A percentile compares a stretch with the other conserved stretches of the same genome.
Evolutionary conservation across 164 flowering plant species (phyloP).

Genomic region (Stephania japonica): DNA sequence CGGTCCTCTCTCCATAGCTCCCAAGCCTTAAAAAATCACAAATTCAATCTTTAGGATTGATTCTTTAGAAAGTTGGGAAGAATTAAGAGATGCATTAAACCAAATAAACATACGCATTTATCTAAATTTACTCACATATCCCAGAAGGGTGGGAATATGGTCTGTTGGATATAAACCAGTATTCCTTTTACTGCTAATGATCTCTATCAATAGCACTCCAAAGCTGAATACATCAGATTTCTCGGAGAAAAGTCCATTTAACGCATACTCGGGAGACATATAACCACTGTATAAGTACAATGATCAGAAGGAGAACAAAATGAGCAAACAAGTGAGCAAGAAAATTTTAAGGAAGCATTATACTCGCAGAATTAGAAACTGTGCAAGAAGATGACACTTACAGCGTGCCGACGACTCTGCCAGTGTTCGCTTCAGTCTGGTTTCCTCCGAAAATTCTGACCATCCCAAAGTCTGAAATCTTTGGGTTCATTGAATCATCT

Average conservation of each 20-base stretch:
- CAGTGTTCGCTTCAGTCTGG: background rate
- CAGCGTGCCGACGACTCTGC: background rate
- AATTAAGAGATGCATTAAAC: no score
- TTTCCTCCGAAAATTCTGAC: background rate
- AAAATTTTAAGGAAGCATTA: no score
- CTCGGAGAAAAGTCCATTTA: slow-evolving; percentile 35
- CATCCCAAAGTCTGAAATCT: background rate
- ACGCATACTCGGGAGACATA: slow-evolving; percentile 53
- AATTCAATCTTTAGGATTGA: no score
- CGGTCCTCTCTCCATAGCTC: no score
- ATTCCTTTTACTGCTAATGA: slow-evolving; percentile 32
- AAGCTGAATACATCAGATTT: slow-evolving; percentile 51
- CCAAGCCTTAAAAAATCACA: no score
- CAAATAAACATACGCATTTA: no score
- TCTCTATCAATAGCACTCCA: slow-evolving; percentile 48
- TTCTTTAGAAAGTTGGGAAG: no score
- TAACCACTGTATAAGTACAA: slow-evolving; percentile 20
- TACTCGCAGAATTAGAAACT: background rate
- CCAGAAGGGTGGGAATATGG: slow-evolving; percentile 22
- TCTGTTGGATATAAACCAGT: slow-evolving; percentile 11
- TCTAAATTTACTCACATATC: slow-evolving; percentile 29
- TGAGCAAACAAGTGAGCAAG: no score
- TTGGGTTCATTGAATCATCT: background rate
- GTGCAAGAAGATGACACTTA: background rate
- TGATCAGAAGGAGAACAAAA: no score